Evolutionary conservation across 2,329 filamentous ascomycete species (phyloP), one percentile per base, ranked within the genome.

Genomic region (Endocalyx cinctus): DNA sequence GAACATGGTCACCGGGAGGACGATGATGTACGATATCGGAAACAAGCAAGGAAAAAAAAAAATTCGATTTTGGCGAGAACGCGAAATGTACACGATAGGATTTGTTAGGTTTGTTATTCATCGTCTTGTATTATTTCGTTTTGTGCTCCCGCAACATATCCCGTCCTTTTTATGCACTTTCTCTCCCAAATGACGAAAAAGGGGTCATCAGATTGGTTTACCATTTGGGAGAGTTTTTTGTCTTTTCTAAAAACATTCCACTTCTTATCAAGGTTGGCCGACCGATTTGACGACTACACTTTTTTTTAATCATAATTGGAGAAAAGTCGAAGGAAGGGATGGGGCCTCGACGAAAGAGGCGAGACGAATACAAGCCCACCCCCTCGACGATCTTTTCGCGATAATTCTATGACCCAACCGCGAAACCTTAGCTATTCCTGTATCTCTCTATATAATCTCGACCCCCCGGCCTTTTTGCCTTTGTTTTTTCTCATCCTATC

Each of bases 131-230:
- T n/a, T n/a, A n/a, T n/a, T n/a, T n/a, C n/a, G n/a, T n/a, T n/a
- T n/a, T n/a, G n/a, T n/a, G n/a, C n/a, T n/a, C n/a, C n/a, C n/a
- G n/a, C n/a, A n/a, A n/a, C n/a, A n/a, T n/a, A n/a, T n/a, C n/a
- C n/a, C n/a, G n/a, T n/a, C n/a, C n/a, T n/a, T n/a, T n/a, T n/a
- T n/a, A n/a, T n/a, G n/a, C n/a, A n/a, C n/a, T n/a, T n/a, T 33
- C 43, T 57, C 58, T 52, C 52, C 43, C 48, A 48, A 44, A 45
- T 38, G n/a, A n/a, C n/a, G n/a, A n/a, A n/a, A n/a, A n/a, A n/a
- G n/a, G n/a, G n/a, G n/a, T 66, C 63, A 62, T 68, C 68, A 72
- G 64, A 72, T 70, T 72, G 69, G 62, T 62, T 51, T 52, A 63
- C 62, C 61, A 62, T 62, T 63, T 58, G 66, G 66, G 65, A 65